These are phyloP conservation scores for Beauveria australis DNA, from an alignment of 2,329 filamentous ascomycete species.

Conservation along the genomic window DNA sequence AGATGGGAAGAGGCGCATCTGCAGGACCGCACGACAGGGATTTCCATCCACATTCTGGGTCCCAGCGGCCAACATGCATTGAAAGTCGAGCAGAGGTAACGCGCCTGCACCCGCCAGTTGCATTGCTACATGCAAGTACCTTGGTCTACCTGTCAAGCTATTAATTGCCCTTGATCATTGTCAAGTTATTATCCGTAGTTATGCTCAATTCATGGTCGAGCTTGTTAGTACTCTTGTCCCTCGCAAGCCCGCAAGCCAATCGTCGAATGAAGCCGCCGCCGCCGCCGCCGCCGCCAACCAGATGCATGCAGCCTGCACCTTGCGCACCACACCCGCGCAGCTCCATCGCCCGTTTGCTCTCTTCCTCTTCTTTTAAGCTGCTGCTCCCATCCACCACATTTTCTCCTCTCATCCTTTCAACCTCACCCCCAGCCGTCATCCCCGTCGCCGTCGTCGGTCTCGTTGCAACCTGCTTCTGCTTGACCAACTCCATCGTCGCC, in stretches of 20 bases:
- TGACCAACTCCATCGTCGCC: background rate
- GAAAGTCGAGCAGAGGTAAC: background rate
- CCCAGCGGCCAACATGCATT: background rate
- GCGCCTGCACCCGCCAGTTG: background rate
- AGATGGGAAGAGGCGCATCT: constrained; percentile 3
- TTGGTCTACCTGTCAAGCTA: background rate
- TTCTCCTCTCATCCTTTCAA: background rate
- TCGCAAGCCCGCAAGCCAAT: no score
- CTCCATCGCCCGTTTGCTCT: constrained; percentile 7
- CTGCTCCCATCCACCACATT: background rate
- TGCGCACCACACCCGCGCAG: background rate
- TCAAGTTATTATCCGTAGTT: background rate
- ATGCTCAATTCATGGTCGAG: no score
- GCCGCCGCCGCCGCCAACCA: no score
- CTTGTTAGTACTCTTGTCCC: no score
- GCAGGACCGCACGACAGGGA: constrained; percentile 5
- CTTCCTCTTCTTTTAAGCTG: background rate
- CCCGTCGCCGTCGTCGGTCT: no score
- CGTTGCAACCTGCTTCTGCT: background rate
- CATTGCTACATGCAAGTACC: background rate
- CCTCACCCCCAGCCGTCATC: background rate
- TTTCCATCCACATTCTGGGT: background rate
- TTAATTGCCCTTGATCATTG: background rate
- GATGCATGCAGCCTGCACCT: no score
- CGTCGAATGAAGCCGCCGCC: no score